These are phyloP conservation scores for Ophiobolus disseminans DNA, from an alignment of 2,329 filamentous ascomycete species.

Conservation along the genomic window DNA sequence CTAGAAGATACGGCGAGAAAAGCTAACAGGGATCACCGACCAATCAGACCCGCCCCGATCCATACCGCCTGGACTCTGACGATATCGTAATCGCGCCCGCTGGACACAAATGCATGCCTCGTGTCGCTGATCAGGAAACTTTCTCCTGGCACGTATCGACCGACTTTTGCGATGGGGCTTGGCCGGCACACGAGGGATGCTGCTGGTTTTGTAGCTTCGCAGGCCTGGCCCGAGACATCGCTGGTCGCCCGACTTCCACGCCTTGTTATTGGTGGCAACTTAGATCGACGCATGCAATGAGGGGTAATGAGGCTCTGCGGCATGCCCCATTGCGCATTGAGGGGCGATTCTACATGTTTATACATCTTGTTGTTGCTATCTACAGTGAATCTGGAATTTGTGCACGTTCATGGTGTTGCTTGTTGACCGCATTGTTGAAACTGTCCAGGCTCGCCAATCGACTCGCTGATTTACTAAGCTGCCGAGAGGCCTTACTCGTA, in stretches of 20 bases:
- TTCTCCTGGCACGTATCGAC: background rate
- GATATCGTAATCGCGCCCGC: slow-evolving; percentile 29
- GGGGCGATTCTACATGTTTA: slow-evolving; percentile 1
- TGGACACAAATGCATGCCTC: slow-evolving; percentile 9
- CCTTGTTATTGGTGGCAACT: slow-evolving; percentile 24
- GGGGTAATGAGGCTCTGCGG: slow-evolving; percentile 29
- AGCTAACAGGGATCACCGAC: slow-evolving; percentile 2
- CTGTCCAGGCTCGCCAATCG: background rate
- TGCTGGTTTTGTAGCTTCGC: slow-evolving; percentile 17
- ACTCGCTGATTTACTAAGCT: slow-evolving; percentile 1
- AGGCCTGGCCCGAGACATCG: no score
- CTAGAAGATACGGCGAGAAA: slow-evolving; percentile 16
- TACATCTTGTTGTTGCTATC: no score
- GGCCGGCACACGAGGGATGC: background rate
- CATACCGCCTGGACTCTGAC: slow-evolving; percentile 23
- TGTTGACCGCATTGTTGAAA: background rate
- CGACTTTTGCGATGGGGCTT: background rate
- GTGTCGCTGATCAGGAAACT: slow-evolving; percentile 19
- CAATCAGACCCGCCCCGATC: slow-evolving; percentile 21
- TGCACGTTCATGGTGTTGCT: background rate
- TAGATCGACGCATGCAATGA: slow-evolving; percentile 27
- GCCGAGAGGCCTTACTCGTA: slow-evolving; percentile 1
- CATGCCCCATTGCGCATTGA: slow-evolving; percentile 2
- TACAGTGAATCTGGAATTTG: no score
- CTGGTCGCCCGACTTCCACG: slow-evolving; percentile 20